Evolutionary conservation across 495 filamentous ascomycete species (phyloP).

Genomic region (Venustampulla echinocandica): DNA sequence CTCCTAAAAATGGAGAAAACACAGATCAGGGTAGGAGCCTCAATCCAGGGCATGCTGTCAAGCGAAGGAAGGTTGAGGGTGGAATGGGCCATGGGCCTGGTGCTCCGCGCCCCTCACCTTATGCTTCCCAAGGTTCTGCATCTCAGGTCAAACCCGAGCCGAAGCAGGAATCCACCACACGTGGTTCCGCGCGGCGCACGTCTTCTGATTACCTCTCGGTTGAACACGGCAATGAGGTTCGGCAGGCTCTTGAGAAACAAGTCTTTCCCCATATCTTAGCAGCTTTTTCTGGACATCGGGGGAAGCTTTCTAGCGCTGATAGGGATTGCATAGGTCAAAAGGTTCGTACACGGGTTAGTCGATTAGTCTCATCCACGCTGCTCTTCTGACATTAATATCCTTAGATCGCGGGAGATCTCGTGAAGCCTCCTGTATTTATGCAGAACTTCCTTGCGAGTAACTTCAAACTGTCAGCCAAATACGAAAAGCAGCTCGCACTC

Average conservation of each 20-base stretch:
- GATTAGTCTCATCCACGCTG: background rate
- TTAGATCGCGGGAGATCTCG: background rate
- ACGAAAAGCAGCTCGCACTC: background rate
- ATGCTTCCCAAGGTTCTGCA: background rate
- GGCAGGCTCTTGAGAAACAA: background rate
- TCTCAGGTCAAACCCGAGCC: no score
- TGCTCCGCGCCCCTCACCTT: background rate
- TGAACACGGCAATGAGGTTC: no score
- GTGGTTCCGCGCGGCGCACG: no score
- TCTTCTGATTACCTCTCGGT: no score
- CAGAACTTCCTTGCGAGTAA: background rate
- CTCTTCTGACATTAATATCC: background rate
- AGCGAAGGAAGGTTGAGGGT: no score
- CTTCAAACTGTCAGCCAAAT: background rate
- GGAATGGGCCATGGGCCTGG: no score
- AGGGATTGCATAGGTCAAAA: no score
- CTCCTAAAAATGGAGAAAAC: no score
- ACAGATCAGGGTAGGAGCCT: no score
- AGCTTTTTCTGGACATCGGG: background rate
- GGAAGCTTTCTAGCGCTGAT: background rate
- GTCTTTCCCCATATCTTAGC: background rate
- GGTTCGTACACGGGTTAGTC: conserved; percentile 1
- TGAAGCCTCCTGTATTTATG: background rate
- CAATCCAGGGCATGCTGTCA: no score
- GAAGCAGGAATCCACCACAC: no score